Base-by-base conservation (phyloP, 2,329 filamentous ascomycete genomes). In the Madurella fahalii region DNA sequence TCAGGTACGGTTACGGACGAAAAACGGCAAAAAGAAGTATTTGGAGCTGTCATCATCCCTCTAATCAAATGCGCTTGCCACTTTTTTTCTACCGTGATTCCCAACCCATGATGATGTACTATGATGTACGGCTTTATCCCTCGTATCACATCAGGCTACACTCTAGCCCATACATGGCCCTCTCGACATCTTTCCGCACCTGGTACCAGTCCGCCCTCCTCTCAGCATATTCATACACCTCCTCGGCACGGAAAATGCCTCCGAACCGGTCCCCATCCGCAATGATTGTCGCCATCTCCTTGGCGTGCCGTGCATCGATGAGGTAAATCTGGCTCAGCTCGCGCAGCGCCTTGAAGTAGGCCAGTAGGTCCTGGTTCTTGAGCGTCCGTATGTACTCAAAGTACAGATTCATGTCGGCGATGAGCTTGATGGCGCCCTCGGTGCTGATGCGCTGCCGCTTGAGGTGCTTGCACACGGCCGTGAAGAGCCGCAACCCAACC, bases 181-280 rank as follows among this genome's bases (percentile, higher is more conserved):
- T 87, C 77, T 99, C 94, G 5, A 99, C 94, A 59, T 91, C 84
- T 60, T 82, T 84, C 74, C 87, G 88, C 11, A 99, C 90, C 63
- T 87, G 81, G 69, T 94, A 96, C 94, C 94, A 99, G 73, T 99
- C 94, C 47, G 92, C 92, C 63, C 94, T 78, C 62, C 94, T 78
- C 72, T 96, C 91, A 1, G 93, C 94, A 74, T 95, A 99, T 75
- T 97, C 93, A 66, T 96, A 96, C 3, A 97, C 94, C 75, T 99
- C 94, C 70, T 99, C 94, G 0, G 93, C 90, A 17, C 92, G 82
- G 67, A 97, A 96, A 47, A 99, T 89, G 12, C 94, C 94, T 25
- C 89, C 82, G 69, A 97, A 99, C 2, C 93, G 82, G 67, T 93
- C 89, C 1, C 83, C 85, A 68, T 99, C 94, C 0, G 94, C 92